phyloP scores from a whole-genome alignment of 2,329 filamentous ascomycete species.

The Alternaria viburni region DNA sequence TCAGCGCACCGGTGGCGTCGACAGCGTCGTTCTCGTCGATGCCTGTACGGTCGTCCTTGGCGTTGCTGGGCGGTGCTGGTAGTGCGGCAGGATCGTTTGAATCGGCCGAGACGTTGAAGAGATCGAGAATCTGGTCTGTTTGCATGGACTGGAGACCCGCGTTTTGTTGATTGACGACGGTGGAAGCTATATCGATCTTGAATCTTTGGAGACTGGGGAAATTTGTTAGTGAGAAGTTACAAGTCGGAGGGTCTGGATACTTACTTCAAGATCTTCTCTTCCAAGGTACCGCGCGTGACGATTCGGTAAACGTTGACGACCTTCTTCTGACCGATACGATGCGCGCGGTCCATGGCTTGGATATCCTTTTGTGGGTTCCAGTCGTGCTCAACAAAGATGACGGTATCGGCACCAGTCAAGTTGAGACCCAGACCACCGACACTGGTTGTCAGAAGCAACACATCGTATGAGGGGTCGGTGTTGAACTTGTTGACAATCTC shows the following conservation, averaged over 20 bases:
- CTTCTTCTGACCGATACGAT: slow-evolving; percentile 99
- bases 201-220: slow-evolving; percentile 83
- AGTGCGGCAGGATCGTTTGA: slow-evolving; percentile 65
- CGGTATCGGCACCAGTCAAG: slow-evolving; percentile 93
- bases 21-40: slow-evolving; percentile 85
- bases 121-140: slow-evolving; percentile 95
- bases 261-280: slow-evolving; percentile 94
- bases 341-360: slow-evolving; percentile 97
- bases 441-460: slow-evolving; percentile 89
- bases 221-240: slow-evolving; percentile 11
- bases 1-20: slow-evolving; percentile 83
- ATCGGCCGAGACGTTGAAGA: slow-evolving; percentile 76
- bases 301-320: slow-evolving; percentile 98
- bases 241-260: slow-evolving; percentile 32
- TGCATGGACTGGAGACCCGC: slow-evolving; percentile 95
- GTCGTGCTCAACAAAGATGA: slow-evolving; percentile 99
- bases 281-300: slow-evolving; percentile 91
- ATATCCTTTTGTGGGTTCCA: slow-evolving; percentile 99
- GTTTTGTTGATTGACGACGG: slow-evolving; percentile 98
- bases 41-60: slow-evolving; percentile 67
- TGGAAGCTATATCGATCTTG: slow-evolving; percentile 98
- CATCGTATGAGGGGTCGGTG: slow-evolving; percentile 94
- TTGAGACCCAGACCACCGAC: slow-evolving; percentile 95
- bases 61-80: slow-evolving; percentile 60
- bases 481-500: slow-evolving; percentile 99